Conservation (phyloP, 1,139 yeast genomes). For the Yarrowia galli region DNA sequence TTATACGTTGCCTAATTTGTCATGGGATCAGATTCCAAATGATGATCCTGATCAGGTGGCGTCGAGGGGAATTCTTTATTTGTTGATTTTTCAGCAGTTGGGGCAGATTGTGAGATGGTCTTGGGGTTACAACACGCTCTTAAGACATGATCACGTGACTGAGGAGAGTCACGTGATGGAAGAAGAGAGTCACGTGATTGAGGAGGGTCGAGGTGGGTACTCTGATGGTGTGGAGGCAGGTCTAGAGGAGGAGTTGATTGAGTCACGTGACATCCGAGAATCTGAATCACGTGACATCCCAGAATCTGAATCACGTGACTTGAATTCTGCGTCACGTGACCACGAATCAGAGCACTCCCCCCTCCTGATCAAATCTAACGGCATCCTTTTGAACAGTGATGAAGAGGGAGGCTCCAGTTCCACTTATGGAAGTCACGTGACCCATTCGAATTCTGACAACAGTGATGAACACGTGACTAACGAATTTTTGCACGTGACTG, state of each 20-base stretch:
- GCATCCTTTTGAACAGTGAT: conserved; percentile 17
- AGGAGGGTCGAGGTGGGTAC: too few relatives aligned
- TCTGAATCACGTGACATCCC: too few relatives aligned
- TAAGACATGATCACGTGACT: conserved; percentile 45
- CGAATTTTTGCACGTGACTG: too few relatives aligned
- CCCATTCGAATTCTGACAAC: background rate
- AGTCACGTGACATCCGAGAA: background rate
- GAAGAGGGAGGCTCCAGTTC: background rate
- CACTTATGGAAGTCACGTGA: background rate
- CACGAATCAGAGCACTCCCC: conserved; percentile 1
- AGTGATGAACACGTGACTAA: background rate
- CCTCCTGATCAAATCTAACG: background rate
- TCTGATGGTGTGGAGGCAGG: background rate
- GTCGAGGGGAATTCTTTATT: conserved; percentile 77
- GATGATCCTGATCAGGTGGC: conserved; percentile 77
- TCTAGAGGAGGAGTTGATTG: background rate
- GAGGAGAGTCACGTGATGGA: background rate
- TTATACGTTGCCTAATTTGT: conserved; percentile 72
- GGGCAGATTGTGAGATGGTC: conserved; percentile 89
- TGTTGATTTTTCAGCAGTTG: conserved; percentile 81
- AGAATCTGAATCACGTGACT: too few relatives aligned
- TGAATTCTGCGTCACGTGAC: too few relatives aligned
- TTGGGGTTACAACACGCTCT: conserved; percentile 84
- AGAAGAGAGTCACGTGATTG: background rate
- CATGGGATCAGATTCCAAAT: conserved; percentile 74